A percentile compares a stretch with the other conserved stretches of the same genome.
Conservation (phyloP, 1,284 basidiomycete species). For the Taiwanofungus camphoratus region DNA sequence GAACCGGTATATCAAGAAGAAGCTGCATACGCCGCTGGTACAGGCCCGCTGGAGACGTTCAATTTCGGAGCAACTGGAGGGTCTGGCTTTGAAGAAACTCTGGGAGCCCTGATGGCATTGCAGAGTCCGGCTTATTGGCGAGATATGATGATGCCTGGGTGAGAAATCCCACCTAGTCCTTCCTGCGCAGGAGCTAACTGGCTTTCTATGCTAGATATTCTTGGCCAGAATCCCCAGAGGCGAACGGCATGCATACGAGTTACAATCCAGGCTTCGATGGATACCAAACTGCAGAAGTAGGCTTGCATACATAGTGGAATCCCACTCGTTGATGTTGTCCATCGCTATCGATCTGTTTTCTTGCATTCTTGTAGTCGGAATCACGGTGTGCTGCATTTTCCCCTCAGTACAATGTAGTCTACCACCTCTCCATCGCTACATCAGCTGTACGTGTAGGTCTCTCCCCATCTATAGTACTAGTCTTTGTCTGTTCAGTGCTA, state of each 20-base stretch:
- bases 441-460: too few species aligned
- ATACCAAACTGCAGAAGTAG: constrained; percentile 3
- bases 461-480: too few species aligned
- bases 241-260: background rate
- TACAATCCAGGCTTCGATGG: constrained; percentile 1
- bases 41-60: constrained; percentile 17
- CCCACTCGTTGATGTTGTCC: background rate
- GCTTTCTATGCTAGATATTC: constrained; percentile 12
- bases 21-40: constrained; percentile 18
- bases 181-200: background rate
- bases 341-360: background rate
- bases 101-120: constrained; percentile 67
- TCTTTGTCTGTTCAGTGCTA: too few species aligned
- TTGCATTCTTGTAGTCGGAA: background rate
- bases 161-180: constrained; percentile 9
- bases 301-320: background rate
- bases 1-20: constrained; percentile 22
- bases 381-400: too few species aligned
- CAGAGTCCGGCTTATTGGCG: constrained; percentile 69
- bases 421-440: too few species aligned
- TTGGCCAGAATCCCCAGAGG: constrained; percentile 18
- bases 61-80: constrained; percentile 16
- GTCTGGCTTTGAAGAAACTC: constrained; percentile 36
- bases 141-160: constrained; percentile 82
- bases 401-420: too few species aligned